These are phyloP conservation scores for Penicillium sp. DNA, from an alignment of 2,329 filamentous ascomycete genomes.

Conservation along the genomic window DNA sequence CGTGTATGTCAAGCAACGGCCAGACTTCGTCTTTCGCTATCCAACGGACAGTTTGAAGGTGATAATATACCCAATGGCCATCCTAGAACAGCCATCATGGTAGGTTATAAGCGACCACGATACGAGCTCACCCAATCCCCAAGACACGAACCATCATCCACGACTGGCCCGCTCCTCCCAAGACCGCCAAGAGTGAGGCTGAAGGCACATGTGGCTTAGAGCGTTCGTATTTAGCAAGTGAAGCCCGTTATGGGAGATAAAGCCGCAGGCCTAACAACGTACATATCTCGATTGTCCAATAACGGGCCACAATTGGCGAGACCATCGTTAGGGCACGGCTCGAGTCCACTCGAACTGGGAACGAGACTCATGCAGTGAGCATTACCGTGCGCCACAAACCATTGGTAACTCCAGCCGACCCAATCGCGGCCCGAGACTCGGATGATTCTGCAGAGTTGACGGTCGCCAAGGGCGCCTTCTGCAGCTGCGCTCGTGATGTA, in stretches of 20 bases:
- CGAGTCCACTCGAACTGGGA: neutral
- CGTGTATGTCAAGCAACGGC: neutral
- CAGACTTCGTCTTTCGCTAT: neutral
- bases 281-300: constrained; percentile 9
- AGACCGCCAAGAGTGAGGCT: constrained; percentile 2
- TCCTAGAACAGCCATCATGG: neutral
- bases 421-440: constrained; percentile 7
- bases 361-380: constrained; percentile 11
- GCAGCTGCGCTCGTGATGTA: neutral
- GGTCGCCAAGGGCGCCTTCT: neutral
- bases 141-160: neutral
- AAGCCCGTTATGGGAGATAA: neutral
- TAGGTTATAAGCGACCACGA: neutral
- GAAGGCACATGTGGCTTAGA: neutral
- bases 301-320: constrained; percentile 1
- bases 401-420: constrained; percentile 3
- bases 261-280: neutral
- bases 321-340: constrained; percentile 1
- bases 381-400: constrained; percentile 1
- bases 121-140: neutral
- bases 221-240: neutral
- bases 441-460: neutral
- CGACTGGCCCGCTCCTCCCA: neutral
- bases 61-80: neutral
- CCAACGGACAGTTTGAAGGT: neutral